Evolutionary conservation across 163 green algal species (phyloP), one percentile per base, ranked within the genome.

Genomic region (Scenedesmus sp.): DNA sequence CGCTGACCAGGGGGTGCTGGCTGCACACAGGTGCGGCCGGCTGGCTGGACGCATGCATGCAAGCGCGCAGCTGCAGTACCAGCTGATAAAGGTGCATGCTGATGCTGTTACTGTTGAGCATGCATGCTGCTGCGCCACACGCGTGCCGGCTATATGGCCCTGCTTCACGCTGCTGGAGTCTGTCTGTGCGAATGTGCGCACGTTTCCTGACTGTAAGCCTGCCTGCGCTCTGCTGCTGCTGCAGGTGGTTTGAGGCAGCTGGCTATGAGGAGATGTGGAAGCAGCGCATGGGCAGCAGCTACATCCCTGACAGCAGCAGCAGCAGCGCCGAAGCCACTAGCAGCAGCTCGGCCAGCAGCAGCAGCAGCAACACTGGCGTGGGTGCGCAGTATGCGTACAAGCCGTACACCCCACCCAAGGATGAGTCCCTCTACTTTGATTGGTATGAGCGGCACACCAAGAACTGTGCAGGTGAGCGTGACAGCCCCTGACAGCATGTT

Each of bases 231-330:
- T 8, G 4, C 46, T 34, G 59, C 4, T 18, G 67, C 23, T 79
- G 70, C 70, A 79, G 70, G 64, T 92, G 88, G 88, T 92, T 92
- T 88, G 59, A 88, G 4, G 59, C 59, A n/a, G 88, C 88, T n/a
- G 88, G 79, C 18, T 92, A 88, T 77, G 81, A 92, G 7, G 82
- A 87, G 20, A 92, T 92, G 88, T 92, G 88, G 88, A 67, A 74
- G 88, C 76, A 87, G 88, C 88, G 88, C 57, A 34, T 88, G 59
- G 88, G 88, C 62, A 73, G 82, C 82, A 90, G 74, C 86, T 62
- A 59, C 66, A 82, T 3, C 18, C 18, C 60, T 20, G 60, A 54
- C 13, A 54, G 12, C 34, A 86, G n/a, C 52, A 85, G 86, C 86
- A 84, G 64, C 66, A 84, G 64, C 86, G 64, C 46, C 6, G 9